Base-by-base conservation (phyloP, 805 yeast species). In the Starmerella vitae region DNA sequence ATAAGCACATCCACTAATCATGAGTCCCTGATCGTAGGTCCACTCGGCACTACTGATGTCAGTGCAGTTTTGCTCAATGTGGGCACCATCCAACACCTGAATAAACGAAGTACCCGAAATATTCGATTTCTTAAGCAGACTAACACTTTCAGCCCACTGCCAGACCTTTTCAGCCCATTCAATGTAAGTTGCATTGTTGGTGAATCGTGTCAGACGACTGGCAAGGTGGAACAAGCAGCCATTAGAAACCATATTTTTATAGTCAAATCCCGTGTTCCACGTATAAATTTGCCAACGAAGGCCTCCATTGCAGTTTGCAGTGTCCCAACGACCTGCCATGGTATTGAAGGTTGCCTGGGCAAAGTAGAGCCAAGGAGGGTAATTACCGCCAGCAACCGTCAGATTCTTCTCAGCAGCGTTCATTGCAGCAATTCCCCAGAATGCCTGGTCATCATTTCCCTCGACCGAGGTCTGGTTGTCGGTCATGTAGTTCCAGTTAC, bases 381-480 rank as follows among this genome's bases (percentile, higher is more conserved):
- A 47, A 21, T 51, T 47, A 30, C 33, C 22, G 54, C 74, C 62
- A 2, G 93, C 85, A 52, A 77, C 74, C 1, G 82, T 64, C 56
- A 85, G 85, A 61, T 83, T 83, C 55, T 78, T 68, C 59, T 88
- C 97, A 0, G 93, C 93, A 1, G 96, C 96, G 21, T 74, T 76
- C 79, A 88, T 83, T 3, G 76, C 93, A 1, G 93, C 79, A 44
- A 91, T 66, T 4, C 94, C 97, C 97, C 97, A 88, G 58, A 88
- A 84, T 2, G 82, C 94, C 64, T 88, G 97, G 65, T 88, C 97
- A 67, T 88, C 98, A 56, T 88, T 88, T 54, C 97, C 98, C 62
- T 88, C 96, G 2, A 94, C 81, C 26, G 85, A 75, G 9, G 86
- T 73, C 61, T 86, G 94, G 59, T 84, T 83, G 44, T 74, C 63